Conservation (phyloP, 2,329 filamentous ascomycete species). For the Didymella exigua region DNA sequence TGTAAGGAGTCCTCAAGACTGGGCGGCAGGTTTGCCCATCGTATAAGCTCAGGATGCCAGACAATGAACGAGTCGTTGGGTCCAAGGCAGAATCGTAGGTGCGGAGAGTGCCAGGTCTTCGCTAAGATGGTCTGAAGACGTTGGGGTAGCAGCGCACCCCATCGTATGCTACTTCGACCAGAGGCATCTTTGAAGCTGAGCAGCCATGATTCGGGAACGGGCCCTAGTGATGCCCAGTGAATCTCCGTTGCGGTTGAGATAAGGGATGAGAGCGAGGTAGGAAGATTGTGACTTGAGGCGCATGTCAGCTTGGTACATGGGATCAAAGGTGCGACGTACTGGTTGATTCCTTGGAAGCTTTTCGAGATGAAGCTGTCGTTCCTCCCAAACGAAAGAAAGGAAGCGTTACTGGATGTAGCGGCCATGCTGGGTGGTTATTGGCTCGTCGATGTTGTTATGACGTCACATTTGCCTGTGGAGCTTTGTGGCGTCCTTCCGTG, state of each 20-base stretch:
- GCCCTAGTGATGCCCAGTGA: constrained; percentile 42
- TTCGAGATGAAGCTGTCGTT: constrained; percentile 43
- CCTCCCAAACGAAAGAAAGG: constrained; percentile 45
- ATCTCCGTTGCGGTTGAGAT: constrained; percentile 37
- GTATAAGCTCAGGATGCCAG: constrained; percentile 42
- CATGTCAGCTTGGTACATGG: constrained; percentile 2
- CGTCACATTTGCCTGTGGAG: constrained; percentile 26
- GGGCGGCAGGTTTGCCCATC: constrained; percentile 38
- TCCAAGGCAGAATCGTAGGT: constrained; percentile 40
- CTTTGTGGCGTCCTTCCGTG: not conserved
- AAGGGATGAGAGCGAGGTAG: constrained; percentile 34
- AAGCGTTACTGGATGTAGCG: constrained; percentile 25
- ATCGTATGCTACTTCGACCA: constrained; percentile 36
- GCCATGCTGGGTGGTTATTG: constrained; percentile 41
- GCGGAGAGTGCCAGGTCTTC: constrained; percentile 37
- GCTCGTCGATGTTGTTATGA: constrained; percentile 28
- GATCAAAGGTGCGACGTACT: constrained; percentile 27
- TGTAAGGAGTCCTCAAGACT: constrained; percentile 41
- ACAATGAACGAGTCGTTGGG: constrained; percentile 41
- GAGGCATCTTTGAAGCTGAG: constrained; percentile 38
- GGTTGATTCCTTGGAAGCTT: constrained; percentile 37
- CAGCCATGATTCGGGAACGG: constrained; percentile 41
- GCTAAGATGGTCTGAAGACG: constrained; percentile 29
- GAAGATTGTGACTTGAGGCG: constrained; percentile 35
- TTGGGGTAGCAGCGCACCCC: constrained; percentile 32